Percentiles rank a stretch among this genome's conserved stretches.
These are phyloP conservation scores for Globisporangium rhizosaccharum DNA, from an alignment of 352 stramenopile genomes.

Conservation along the genomic window DNA sequence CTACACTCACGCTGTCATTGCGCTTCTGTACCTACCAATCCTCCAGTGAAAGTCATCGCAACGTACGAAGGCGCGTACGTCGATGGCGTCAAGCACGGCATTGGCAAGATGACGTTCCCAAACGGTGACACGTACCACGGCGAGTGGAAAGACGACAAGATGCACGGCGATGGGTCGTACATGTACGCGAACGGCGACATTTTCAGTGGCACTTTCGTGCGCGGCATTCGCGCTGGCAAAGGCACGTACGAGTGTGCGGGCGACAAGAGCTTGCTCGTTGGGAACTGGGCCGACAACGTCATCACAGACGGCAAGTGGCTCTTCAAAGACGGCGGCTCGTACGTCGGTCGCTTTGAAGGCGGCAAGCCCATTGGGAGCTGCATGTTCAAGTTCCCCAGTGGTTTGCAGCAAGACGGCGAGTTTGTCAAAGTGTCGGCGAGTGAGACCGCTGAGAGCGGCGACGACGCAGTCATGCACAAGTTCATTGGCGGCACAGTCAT, in stretches of 20 bases:
- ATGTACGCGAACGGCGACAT: conserved; percentile 91
- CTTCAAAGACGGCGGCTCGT: conserved; percentile 85
- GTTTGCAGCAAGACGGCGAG: conserved; percentile 80
- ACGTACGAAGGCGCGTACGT: conserved; percentile 87
- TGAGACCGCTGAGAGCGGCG: conserved; percentile 29
- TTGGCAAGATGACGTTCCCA: conserved; percentile 90
- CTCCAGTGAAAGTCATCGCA: conserved; percentile 54
- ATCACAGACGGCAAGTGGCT: conserved; percentile 90
- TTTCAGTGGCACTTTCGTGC: conserved; percentile 82
- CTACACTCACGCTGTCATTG: background rate
- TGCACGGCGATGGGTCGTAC: conserved; percentile 88
- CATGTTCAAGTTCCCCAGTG: conserved; percentile 83
- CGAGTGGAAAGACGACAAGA: conserved; percentile 80
- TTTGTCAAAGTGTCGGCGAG: conserved; percentile 59
- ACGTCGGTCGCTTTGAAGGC: conserved; percentile 79
- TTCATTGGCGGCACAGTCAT: conserved; percentile 67
- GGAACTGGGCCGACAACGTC: conserved; percentile 80
- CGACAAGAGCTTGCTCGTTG: conserved; percentile 82
- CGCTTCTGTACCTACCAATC: background rate
- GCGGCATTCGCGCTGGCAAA: conserved; percentile 78
- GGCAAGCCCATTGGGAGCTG: conserved; percentile 86
- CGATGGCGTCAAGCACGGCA: conserved; percentile 75
- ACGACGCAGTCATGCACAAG: conserved; percentile 53
- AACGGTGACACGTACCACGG: conserved; percentile 89
- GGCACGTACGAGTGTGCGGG: conserved; percentile 86